phyloP scores from a whole-genome alignment of 75 land plant genomes.

The Larix kaempferi region DNA sequence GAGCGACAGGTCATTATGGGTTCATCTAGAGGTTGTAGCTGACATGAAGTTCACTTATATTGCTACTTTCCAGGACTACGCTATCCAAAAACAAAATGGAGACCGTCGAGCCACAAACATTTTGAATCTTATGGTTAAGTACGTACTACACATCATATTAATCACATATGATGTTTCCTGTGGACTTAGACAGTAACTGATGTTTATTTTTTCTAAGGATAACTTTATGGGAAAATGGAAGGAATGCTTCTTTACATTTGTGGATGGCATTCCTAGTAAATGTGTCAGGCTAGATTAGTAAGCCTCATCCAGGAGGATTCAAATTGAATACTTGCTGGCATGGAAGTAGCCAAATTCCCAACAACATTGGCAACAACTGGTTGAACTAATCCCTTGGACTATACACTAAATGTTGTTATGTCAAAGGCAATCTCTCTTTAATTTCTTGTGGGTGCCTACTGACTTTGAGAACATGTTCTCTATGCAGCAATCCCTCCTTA shows the following conservation, averaged over 20 bases:
- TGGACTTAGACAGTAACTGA: neutral
- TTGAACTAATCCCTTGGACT: neutral
- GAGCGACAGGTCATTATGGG: conserved; percentile 84
- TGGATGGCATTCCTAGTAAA: too few species aligned
- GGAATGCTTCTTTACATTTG: too few species aligned
- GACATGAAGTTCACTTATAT: conserved; percentile 99
- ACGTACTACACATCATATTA: conserved; percentile 14
- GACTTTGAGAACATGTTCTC: neutral
- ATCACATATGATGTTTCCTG: neutral
- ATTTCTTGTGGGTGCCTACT: neutral
- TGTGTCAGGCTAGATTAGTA: too few species aligned
- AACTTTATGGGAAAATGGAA: neutral
- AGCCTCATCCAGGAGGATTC: too few species aligned
- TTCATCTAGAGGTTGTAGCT: conserved; percentile 84
- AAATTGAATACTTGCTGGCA: too few species aligned
- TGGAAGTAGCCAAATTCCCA: neutral
- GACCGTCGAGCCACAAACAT: conserved; percentile 92
- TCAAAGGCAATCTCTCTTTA: neutral
- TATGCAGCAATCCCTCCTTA: conserved; percentile 80
- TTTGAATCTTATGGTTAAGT: conserved; percentile 94
- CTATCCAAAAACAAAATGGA: conserved; percentile 83
- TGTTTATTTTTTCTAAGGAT: neutral
- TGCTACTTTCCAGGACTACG: conserved; percentile 95
- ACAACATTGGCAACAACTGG: neutral
- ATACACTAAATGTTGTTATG: neutral